Base-by-base conservation (phyloP, 306 rosid genomes). In the cucumber (Cucumis sativus) region DNA sequence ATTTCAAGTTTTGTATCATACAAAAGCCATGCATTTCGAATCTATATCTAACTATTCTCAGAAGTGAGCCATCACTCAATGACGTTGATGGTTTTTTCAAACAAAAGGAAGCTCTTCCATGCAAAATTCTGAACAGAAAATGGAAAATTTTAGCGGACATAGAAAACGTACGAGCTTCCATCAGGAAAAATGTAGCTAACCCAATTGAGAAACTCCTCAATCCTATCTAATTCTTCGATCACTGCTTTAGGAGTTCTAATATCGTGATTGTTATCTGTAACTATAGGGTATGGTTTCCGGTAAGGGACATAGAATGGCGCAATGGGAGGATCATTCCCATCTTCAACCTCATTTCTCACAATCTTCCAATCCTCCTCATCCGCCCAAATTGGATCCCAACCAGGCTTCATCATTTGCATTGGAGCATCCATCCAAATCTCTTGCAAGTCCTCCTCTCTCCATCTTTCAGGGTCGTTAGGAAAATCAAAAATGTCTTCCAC, bases 141-240 rank as follows among this genome's bases (percentile, higher is more conserved):
- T 15, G 56, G 43, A 39, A 14, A 81, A 23, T 28, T 21, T 33
- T n/a, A 6, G 71, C 5, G 33, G 56, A 28, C 20, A 58, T 16
- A 37, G 60, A 67, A 77, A 1, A 83, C 93, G 56, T 86, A 95
- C 99, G 96, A 59, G 96, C 96, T 90, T 8, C 96, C 99, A 82
- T 95, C 97, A 14, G 81, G 71, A 45, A 95, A 95, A 77, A 95
- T 12, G 75, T 84, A 95, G 97, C 99, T 92, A 67, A 92, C 97
- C 99, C 97, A 95, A 21, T 12, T 78, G 82, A 95, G 97, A 41
- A 92, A 95, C 84, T 92, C 97, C 83, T 95, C 99, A 84, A 90
- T 92, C 88, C 97, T 87, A 85, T 95, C 99, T 85, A 95, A 78
- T 76, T 95, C 99, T 51, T 92, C 91, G 79, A 95, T 80, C 2